phyloP scores from a whole-genome alignment of 768 basidiomycete genomes.

The Mycena floridula region DNA sequence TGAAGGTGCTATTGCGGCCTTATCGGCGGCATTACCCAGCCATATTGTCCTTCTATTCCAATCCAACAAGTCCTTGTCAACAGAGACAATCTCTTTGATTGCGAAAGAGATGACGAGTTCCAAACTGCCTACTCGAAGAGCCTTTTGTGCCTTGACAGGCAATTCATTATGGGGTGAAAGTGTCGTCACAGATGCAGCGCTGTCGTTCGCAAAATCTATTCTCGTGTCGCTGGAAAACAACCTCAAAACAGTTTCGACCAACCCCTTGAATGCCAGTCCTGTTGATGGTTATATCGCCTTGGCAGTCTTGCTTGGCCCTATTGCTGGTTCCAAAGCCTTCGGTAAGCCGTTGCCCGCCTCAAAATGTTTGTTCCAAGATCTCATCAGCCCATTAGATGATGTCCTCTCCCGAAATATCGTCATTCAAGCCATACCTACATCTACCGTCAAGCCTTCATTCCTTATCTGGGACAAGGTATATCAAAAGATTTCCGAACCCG shows the following conservation, averaged over 20 bases:
- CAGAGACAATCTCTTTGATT: constrained; percentile 42
- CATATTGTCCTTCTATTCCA: constrained; percentile 57
- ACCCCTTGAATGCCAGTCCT: constrained; percentile 56
- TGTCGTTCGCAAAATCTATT: constrained; percentile 47
- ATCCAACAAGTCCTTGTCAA: constrained; percentile 27
- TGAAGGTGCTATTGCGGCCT: constrained; percentile 51
- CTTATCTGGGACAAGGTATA: constrained; percentile 86
- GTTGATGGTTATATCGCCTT: constrained; percentile 74
- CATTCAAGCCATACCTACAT: constrained; percentile 38
- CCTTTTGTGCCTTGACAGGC: constrained; percentile 62
- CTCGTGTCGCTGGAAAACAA: constrained; percentile 61
- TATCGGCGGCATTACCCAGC: constrained; percentile 46
- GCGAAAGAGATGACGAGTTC: constrained; percentile 65
- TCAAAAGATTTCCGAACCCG: constrained; percentile 53
- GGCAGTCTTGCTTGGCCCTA: constrained; percentile 59
- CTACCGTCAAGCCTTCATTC: constrained; percentile 73
- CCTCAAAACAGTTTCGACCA: constrained; percentile 58
- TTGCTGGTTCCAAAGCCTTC: constrained; percentile 43
- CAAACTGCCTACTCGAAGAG: constrained; percentile 53
- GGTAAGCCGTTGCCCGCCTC: constrained; percentile 33
- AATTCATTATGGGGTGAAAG: constrained; percentile 45
- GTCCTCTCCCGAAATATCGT: constrained; percentile 40
- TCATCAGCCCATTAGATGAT: constrained; percentile 28
- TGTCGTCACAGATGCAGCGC: constrained; percentile 34
- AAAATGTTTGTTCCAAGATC: constrained; percentile 7